Base-by-base conservation (phyloP, 2,329 filamentous ascomycete genomes). In the Diaporthe sp. region DNA sequence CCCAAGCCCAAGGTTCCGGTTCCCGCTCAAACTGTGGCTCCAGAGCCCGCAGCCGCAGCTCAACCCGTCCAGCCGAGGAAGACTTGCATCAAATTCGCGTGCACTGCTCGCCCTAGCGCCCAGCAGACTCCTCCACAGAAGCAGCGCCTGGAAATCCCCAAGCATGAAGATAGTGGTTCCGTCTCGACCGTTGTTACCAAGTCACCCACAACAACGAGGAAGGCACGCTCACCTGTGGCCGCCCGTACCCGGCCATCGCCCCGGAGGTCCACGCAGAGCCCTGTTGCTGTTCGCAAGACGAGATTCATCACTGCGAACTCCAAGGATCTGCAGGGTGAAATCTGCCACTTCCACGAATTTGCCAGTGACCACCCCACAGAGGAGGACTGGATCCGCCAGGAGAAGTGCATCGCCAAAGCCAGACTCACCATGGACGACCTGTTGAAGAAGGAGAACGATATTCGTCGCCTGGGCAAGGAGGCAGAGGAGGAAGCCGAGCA, bases 351-450 rank as follows among this genome's bases (percentile, higher is more conserved):
- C 82, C 95, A 98, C 82, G 96, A 98, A 81, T 98, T 98, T 83
- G 96, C 95, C 58, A 95, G 94, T 82, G 95, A 94, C 68, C 89
- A 92, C 75, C 89, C 93, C 55, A 92, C 95, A 75, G 94, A 97
- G 77, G 96, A 98, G 75, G 96, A 98, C 80, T 99, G 97, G 97
- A 94, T 97, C 42, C 87, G 87, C 22, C 92, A 93, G 74, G 93
- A 94, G 80, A 87, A 90, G 46, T 88, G 90, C 10, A 90, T 90
- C 44, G 87, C 92, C 78, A 89, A 89, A 74, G 89, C 89, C 68
- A 95, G 94, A 80, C 88, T 99, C 53, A 98, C 96, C 5, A 93
- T 99, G 78, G 92, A 93, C 79, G 97, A 98, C 82, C 98, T 96
- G 6, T 88, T 99, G 78, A 90, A 92, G 82, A 97, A 98, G 84